Evolutionary conservation across 352 stramenopile genomes (phyloP).

Genomic region (Phytophthora hybrid): DNA sequence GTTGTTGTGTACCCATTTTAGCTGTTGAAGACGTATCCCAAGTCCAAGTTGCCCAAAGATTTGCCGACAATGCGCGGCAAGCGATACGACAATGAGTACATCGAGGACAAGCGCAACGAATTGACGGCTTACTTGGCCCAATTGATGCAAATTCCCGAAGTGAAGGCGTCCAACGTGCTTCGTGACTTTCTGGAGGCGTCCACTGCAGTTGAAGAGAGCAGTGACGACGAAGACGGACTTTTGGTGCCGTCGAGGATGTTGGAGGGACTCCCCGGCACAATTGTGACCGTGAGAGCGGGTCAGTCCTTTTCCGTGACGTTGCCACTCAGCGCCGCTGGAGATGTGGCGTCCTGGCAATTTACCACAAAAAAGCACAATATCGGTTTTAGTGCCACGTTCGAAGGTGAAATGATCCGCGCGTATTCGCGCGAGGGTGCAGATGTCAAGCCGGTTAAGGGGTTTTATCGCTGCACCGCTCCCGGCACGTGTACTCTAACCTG

Average conservation of each 20-base stretch:
- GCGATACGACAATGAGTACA: constrained; percentile 80
- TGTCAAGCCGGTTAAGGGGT: constrained; percentile 69
- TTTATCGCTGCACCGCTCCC: constrained; percentile 58
- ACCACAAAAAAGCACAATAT: constrained; percentile 86
- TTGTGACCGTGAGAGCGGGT: constrained; percentile 68
- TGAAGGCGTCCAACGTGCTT: constrained; percentile 64
- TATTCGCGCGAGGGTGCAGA: constrained; percentile 76
- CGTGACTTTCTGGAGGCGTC: constrained; percentile 71
- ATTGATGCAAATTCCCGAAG: constrained; percentile 60
- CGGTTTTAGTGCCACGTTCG: constrained; percentile 81
- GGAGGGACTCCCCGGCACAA: constrained; percentile 64
- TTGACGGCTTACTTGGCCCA: constrained; percentile 67
- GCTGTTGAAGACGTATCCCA: constrained; percentile 80
- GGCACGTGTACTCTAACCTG: constrained; percentile 74
- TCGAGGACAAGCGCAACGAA: constrained; percentile 74
- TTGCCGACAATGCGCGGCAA: constrained; percentile 76
- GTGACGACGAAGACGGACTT: constrained; percentile 60
- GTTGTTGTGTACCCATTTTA: constrained; percentile 30
- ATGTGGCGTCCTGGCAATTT: constrained; percentile 77
- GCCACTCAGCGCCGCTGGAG: constrained; percentile 47
- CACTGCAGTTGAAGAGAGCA: constrained; percentile 53
- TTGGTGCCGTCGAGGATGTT: constrained; percentile 54
- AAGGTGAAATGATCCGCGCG: constrained; percentile 60
- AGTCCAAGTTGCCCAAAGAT: constrained; percentile 66
- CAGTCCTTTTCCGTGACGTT: constrained; percentile 79